Evolutionary conservation across 2,329 filamentous ascomycete species (phyloP), one percentile per base, ranked within the genome.

Genomic region (Ceratocystis huliohia): DNA sequence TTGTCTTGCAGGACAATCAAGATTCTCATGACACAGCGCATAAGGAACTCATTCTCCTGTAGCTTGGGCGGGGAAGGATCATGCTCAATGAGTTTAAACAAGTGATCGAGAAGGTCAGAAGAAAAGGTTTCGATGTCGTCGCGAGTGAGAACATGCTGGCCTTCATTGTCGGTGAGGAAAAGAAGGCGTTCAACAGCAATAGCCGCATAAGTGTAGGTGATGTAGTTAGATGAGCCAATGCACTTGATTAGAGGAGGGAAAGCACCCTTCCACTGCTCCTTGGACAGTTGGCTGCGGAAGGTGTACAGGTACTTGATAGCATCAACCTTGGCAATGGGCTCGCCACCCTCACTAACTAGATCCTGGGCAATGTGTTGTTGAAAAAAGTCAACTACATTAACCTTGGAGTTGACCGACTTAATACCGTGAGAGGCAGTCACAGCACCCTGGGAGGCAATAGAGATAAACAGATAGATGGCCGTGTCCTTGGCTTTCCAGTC

Each of bases 401-500:
- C 87, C 48, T 88, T 78, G n/a, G 84, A 80, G 75, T 97, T 99
- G 69, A 94, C 89, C 13, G 86, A 91, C 75, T 92, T 91, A 65
- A 97, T 90, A 75, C 95, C 94, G 71, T 96, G 90, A 0, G 86
- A 88, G 6, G 91, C 84, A 2, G 94, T 97, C 41, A 93, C 86
- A 41, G 86, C 84, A 65, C 94, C 94, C 78, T 96, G 96, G 50
- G 92, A 91, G 17, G 94, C 94, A 71, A 97, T 91, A 3, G 94
- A 91, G 46, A 94, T 86, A 80, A 95, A 99, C 17, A 99, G 84
- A 73, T 97, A 97, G 67, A 96, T 88, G n/a, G 94, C 94, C 0
- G 93, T 97, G 73, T 99, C 94, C 78, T 99, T 99, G 62, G 91
- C 87, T 76, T 95, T 96, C 94, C 94, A 99, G 74, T 96, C 91